Conservation (phyloP, 2,329 filamentous ascomycete genomes). For the Fusarium sp. region DNA sequence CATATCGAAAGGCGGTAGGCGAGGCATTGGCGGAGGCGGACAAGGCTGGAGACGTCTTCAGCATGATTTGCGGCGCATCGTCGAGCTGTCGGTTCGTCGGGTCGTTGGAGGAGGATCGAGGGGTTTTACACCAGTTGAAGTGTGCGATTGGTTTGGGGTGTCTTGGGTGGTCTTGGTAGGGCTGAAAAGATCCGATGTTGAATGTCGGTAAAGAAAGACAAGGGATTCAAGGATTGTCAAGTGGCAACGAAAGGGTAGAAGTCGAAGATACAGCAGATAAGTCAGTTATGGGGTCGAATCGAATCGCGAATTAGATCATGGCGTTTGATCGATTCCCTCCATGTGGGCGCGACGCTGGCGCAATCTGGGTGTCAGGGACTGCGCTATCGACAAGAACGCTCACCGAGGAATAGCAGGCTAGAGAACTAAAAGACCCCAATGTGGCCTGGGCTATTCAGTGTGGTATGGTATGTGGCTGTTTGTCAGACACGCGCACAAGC, state of each 20-base stretch:
- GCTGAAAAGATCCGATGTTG: conserved; percentile 28
- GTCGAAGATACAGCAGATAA: conserved; percentile 26
- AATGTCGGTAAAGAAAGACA: conserved; percentile 30
- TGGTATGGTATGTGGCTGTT: conserved; percentile 29
- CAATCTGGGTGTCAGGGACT: conserved; percentile 41
- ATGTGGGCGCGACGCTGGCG: conserved; percentile 46
- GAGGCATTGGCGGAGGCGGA: conserved; percentile 68
- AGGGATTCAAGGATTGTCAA: conserved; percentile 32
- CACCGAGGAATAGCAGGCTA: conserved; percentile 51
- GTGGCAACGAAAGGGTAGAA: conserved; percentile 29
- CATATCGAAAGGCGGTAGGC: conserved; percentile 62
- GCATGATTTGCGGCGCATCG: conserved; percentile 70
- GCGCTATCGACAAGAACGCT: conserved; percentile 53
- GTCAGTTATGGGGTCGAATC: conserved; percentile 41
- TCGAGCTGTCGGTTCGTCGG: conserved; percentile 50
- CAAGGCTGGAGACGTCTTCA: conserved; percentile 71
- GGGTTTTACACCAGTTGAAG: conserved; percentile 36
- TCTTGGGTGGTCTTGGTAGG: conserved; percentile 16
- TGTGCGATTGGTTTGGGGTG: conserved; percentile 23
- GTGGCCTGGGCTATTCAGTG: conserved; percentile 26
- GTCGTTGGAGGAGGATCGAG: conserved; percentile 27
- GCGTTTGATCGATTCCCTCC: conserved; percentile 45
- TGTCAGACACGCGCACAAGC: conserved; percentile 24
- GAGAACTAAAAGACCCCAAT: conserved; percentile 35
- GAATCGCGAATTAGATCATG: conserved; percentile 50